These are phyloP conservation scores for Cryptococcus neoformans DNA, from an alignment of 1,284 basidiomycete species.

Conservation along the genomic window DNA sequence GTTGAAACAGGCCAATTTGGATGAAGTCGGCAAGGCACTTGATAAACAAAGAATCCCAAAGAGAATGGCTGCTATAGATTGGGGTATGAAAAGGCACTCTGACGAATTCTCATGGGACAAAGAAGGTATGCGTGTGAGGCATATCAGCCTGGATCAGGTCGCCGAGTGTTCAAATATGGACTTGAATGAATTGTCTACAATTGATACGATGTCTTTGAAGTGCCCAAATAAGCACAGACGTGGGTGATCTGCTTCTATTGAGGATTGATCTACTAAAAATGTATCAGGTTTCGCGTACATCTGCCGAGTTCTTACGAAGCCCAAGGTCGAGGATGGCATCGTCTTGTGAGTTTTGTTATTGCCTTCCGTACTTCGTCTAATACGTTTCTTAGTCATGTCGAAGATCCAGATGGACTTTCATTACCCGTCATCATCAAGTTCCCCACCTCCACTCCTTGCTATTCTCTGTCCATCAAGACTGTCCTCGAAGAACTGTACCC, in stretches of 20 bases:
- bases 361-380: not conserved
- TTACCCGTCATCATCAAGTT: not conserved
- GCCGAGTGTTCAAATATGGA: not conserved
- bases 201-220: not conserved
- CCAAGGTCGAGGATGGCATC: not conserved
- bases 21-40: not conserved
- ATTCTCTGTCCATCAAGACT: not conserved
- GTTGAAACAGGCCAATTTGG: not conserved
- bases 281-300: not conserved
- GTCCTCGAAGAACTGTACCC: constrained; percentile 3
- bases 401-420: constrained; percentile 2
- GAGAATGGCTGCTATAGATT: not conserved
- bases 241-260: not conserved
- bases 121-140: not conserved
- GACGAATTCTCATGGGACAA: not conserved
- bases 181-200: not conserved
- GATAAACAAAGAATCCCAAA: not conserved
- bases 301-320: not conserved
- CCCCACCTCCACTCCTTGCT: not conserved
- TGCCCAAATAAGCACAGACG: not conserved
- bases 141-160: not conserved
- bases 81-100: not conserved
- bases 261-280: not conserved
- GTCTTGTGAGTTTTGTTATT: not conserved
- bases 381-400: not conserved